These are phyloP conservation scores for Yamadazyma nakazawae DNA, from an alignment of 805 yeast genomes.

Conservation along the genomic window DNA sequence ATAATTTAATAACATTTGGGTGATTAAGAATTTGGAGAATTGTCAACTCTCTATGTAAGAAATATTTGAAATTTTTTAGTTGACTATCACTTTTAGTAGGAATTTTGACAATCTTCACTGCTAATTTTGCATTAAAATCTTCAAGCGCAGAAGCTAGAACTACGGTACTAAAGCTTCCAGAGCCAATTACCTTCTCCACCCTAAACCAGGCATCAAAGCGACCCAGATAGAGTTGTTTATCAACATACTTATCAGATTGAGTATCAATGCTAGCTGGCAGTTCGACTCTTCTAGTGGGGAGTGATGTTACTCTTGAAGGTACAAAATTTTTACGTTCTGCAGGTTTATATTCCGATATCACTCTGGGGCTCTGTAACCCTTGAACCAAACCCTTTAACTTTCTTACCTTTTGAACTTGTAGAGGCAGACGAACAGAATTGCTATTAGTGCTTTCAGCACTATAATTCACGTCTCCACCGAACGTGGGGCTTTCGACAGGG, in stretches of 20 bases:
- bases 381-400: background rate
- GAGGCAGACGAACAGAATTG: background rate
- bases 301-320: constrained; percentile 1
- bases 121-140: constrained; percentile 38
- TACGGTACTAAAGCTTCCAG: constrained; percentile 69
- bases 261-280: background rate
- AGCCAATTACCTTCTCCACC: constrained; percentile 45
- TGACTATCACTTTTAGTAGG: constrained; percentile 27
- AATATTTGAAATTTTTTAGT: constrained; percentile 30
- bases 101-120: constrained; percentile 62
- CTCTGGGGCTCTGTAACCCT: background rate
- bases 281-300: background rate
- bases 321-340: constrained; percentile 17
- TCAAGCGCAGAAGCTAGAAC: constrained; percentile 40
- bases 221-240: background rate
- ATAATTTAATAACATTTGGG: constrained; percentile 64
- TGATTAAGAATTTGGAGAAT: constrained; percentile 54
- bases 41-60: constrained; percentile 61
- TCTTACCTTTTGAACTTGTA: constrained; percentile 6
- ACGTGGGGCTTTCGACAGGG: constrained; percentile 8
- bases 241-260: background rate
- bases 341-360: constrained; percentile 37
- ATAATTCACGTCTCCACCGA: background rate
- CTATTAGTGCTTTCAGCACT: background rate
- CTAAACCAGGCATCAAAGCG: constrained; percentile 6